phyloP scores from a whole-genome alignment of 306 rosid species.

The Cicer cuneatum region DNA sequence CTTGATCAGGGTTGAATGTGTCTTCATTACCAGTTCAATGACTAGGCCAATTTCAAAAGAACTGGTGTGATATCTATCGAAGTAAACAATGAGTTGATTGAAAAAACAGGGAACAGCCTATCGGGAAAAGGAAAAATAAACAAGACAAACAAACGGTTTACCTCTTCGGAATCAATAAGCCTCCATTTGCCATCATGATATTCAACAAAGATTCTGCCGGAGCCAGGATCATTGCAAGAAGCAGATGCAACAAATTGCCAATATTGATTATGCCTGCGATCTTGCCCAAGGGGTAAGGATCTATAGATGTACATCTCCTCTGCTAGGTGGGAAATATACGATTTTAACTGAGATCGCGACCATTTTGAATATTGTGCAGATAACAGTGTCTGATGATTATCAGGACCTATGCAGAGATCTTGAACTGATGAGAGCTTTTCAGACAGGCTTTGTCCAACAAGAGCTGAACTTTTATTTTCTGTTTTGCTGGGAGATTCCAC shows the following conservation, averaged over 20 bases:
- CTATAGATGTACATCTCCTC: slow-evolving; percentile 94
- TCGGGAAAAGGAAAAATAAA: background rate
- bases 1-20: background rate
- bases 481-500: slow-evolving; percentile 67
- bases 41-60: background rate
- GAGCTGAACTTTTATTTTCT: slow-evolving; percentile 58
- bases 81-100: slow-evolving; percentile 1
- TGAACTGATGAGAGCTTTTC: slow-evolving; percentile 64
- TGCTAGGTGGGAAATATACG: slow-evolving; percentile 84
- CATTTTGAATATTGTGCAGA: slow-evolving; percentile 78
- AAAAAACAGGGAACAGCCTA: slow-evolving; percentile 6
- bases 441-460: slow-evolving; percentile 52
- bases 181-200: slow-evolving; percentile 84
- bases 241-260: slow-evolving; percentile 97
- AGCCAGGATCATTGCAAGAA: slow-evolving; percentile 93
- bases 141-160: slow-evolving; percentile 42
- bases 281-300: slow-evolving; percentile 97
- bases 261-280: slow-evolving; percentile 89
- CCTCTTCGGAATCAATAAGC: slow-evolving; percentile 97
- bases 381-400: slow-evolving; percentile 62
- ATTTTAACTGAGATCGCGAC: slow-evolving; percentile 88
- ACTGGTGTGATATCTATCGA: background rate
- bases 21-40: background rate
- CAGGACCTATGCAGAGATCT: slow-evolving; percentile 67
- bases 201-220: slow-evolving; percentile 93